A percentile compares a stretch with the other conserved stretches of the same genome.
Evolutionary conservation across 768 basidiomycete species (phyloP).

Genomic region (Phanerochaete sordida): DNA sequence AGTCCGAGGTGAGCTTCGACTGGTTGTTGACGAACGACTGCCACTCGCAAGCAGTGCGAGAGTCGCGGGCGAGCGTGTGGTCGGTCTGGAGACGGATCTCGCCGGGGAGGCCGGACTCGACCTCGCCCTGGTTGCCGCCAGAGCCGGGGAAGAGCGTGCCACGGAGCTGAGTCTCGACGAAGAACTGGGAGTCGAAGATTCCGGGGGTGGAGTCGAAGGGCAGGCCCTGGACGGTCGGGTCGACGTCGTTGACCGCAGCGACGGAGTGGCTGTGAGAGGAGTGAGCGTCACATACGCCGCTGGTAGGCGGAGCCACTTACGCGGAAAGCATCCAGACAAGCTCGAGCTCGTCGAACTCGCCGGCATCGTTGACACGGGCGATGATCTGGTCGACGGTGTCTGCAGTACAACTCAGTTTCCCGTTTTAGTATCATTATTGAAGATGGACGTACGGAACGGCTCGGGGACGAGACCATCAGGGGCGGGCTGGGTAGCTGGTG

Average conservation of each 20-base stretch:
- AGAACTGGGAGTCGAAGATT: slow-evolving; percentile 14
- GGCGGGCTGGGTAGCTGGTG: slow-evolving; percentile 3
- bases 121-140: slow-evolving; percentile 36
- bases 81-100: slow-evolving; percentile 44
- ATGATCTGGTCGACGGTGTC: slow-evolving; percentile 20
- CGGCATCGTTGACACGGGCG: slow-evolving; percentile 17
- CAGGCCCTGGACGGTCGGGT: slow-evolving; percentile 6
- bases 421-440: too few relatives aligned
- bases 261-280: slow-evolving; percentile 15
- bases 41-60: slow-evolving; percentile 45
- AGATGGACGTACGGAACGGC: slow-evolving; percentile 6
- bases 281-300: background rate
- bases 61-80: slow-evolving; percentile 25
- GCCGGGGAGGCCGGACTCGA: slow-evolving; percentile 33
- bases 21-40: slow-evolving; percentile 35
- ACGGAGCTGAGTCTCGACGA: slow-evolving; percentile 13
- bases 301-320: background rate
- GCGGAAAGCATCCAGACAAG: slow-evolving; percentile 21
- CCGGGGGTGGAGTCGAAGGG: slow-evolving; percentile 17
- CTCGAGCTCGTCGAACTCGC: slow-evolving; percentile 19
- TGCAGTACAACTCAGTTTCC: background rate
- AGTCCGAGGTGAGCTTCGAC: slow-evolving; percentile 12
- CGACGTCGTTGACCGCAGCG: slow-evolving; percentile 22
- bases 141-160: slow-evolving; percentile 27
- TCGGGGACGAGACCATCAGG: slow-evolving; percentile 15